phyloP scores from a whole-genome alignment of 2,329 filamentous ascomycete species.

The Fusarium buxicola region DNA sequence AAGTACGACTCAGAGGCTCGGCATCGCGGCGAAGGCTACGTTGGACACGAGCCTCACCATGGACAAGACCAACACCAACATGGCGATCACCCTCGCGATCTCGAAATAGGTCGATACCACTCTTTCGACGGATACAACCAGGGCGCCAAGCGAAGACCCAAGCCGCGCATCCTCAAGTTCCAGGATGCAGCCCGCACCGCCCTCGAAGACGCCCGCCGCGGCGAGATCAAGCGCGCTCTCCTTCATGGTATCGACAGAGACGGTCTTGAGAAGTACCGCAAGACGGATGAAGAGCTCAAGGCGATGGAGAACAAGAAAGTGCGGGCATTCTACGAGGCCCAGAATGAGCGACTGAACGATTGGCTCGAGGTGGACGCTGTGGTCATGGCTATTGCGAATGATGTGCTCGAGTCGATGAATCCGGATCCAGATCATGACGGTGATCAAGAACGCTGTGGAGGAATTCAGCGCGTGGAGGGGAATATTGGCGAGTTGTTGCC shows the following conservation, averaged over 20 bases:
- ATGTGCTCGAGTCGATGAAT: conserved; percentile 51
- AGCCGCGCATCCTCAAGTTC: conserved; percentile 54
- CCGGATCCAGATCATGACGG: conserved; percentile 51
- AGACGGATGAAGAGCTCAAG: conserved; percentile 45
- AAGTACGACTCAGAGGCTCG: conserved; percentile 9
- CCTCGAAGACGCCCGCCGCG: conserved; percentile 47
- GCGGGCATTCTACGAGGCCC: conserved; percentile 45
- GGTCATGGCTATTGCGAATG: conserved; percentile 50
- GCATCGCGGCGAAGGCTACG: conserved; percentile 16
- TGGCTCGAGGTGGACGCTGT: conserved; percentile 52
- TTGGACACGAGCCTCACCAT: conserved; percentile 20
- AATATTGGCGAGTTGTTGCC: conserved; percentile 49
- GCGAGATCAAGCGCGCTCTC: conserved; percentile 48
- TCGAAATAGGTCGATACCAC: conserved; percentile 33
- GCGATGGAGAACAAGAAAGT: conserved; percentile 47
- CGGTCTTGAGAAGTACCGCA: conserved; percentile 47
- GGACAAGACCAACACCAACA: conserved; percentile 8
- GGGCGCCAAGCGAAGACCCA: conserved; percentile 8
- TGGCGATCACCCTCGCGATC: conserved; percentile 37
- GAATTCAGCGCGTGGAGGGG: conserved; percentile 46
- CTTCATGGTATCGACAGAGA: conserved; percentile 47
- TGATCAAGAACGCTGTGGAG: conserved; percentile 47
- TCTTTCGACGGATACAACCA: conserved; percentile 6
- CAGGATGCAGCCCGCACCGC: conserved; percentile 47
- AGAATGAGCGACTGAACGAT: conserved; percentile 50